Conservation (phyloP, 352 stramenopile genomes). For the Pythium vanterpoolii region DNA sequence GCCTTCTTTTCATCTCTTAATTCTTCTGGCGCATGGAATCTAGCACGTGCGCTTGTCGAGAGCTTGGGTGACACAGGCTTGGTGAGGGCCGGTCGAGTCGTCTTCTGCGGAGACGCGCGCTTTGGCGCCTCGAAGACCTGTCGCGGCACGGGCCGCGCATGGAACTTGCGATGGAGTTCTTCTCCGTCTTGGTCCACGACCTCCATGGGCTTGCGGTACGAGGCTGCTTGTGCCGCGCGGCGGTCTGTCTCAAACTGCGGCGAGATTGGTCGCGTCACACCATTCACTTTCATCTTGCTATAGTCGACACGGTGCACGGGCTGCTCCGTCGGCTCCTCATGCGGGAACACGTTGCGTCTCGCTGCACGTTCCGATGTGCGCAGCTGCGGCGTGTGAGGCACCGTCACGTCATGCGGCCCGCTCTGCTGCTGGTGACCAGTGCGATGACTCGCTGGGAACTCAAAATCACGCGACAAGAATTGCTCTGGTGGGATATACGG, state of each 20-base stretch:
- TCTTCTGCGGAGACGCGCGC: constrained; percentile 13
- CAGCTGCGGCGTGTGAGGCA: constrained; percentile 29
- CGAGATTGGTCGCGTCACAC: constrained; percentile 41
- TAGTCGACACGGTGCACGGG: constrained; percentile 16
- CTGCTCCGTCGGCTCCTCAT: constrained; percentile 6
- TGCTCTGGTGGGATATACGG: constrained; percentile 27
- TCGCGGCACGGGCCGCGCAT: constrained; percentile 58
- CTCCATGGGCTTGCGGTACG: constrained; percentile 52
- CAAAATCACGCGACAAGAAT: constrained; percentile 29
- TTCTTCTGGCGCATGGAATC: constrained; percentile 7
- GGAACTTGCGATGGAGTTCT: constrained; percentile 77
- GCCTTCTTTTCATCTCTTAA: constrained; percentile 32
- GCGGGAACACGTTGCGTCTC: constrained; percentile 15
- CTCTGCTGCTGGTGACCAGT: not conserved
- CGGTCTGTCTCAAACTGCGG: constrained; percentile 66
- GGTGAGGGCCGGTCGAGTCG: constrained; percentile 34
- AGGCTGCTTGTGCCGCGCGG: constrained; percentile 39
- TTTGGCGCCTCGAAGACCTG: constrained; percentile 40
- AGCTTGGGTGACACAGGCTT: constrained; percentile 44
- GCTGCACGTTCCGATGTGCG: constrained; percentile 24
- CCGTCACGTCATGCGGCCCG: constrained; percentile 16
- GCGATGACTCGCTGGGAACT: constrained; percentile 20
- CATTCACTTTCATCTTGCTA: constrained; percentile 28
- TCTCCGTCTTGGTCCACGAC: constrained; percentile 67
- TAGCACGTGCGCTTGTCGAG: constrained; percentile 34